Base-by-base conservation (phyloP, 179 eudicot genomes). In the Spinacia oleracea region DNA sequence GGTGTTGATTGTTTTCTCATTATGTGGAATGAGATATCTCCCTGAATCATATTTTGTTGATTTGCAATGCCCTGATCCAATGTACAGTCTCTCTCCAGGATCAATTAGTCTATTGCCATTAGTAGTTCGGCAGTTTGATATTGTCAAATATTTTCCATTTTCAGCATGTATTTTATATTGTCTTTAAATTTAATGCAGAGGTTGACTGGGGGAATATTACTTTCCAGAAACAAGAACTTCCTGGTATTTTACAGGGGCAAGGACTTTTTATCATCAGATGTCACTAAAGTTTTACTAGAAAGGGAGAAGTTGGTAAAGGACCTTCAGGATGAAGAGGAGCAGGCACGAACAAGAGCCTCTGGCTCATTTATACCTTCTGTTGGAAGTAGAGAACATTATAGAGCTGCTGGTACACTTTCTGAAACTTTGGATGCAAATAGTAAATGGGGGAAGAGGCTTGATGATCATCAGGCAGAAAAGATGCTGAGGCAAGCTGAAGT, bases 201-300 rank as follows among this genome's bases (percentile, higher is more conserved):
- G 85, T 83, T 95, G 87, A 95, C 98, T 0, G 98, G 98, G 55
- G 89, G 97, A 66, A 65, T 87, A 73, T 88, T 95, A 62, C 96
- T 95, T 77, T 93, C 98, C 32, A 90, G 97, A 81, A 93, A 91
- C 92, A 95, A 93, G 84, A 97, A 95, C 87, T 95, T 90, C 83
- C 78, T 95, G 78, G 98, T 95, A 32, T 95, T 87, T 87, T 95
- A 93, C 79, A 84, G 98, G 75, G 98, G 98, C 73, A 95, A 93
- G 81, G 83, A 89, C 77, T 95, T 95, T 80, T 85, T 95, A 84
- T 88, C 97, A 21, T 86, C 91, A 21, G 96, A 89, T 75, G 91
- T 95, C 65, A 86, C 91, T 15, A 91, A 91, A 87, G 93, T 83
- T 75, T 85, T 95, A 81, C 75, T 95, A 75, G 98, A 95, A 81